These are phyloP conservation scores for Westerdykella sp. DNA, from an alignment of 2,329 filamentous ascomycete species.

Conservation along the genomic window DNA sequence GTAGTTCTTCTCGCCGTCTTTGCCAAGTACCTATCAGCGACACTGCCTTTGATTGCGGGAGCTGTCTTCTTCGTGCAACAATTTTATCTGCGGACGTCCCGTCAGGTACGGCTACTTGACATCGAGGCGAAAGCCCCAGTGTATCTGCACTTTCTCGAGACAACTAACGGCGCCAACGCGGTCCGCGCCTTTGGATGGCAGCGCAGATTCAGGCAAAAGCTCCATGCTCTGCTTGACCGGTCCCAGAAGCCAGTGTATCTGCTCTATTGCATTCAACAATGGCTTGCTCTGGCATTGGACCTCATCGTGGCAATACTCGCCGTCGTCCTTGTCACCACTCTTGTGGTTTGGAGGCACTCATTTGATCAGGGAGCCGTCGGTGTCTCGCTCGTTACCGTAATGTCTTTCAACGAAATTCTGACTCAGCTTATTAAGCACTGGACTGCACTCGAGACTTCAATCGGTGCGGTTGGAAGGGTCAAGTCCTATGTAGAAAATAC, in stretches of 20 bases:
- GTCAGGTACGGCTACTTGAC: slow-evolving; percentile 44
- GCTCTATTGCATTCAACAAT: slow-evolving; percentile 30
- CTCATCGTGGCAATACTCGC: slow-evolving; percentile 31
- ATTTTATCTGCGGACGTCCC: slow-evolving; percentile 41
- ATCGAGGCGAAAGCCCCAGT: slow-evolving; percentile 43
- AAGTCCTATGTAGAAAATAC: too few species aligned
- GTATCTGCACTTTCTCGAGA: slow-evolving; percentile 45
- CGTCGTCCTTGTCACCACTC: slow-evolving; percentile 28
- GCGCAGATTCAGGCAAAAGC: too few species aligned
- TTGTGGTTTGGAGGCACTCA: slow-evolving; percentile 23
- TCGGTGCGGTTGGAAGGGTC: slow-evolving; percentile 39
- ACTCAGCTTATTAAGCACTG: slow-evolving; percentile 44
- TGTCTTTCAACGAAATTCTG: slow-evolving; percentile 45
- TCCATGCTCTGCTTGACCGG: slow-evolving; percentile 18
- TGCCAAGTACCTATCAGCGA: not conserved
- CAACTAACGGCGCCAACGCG: slow-evolving; percentile 38
- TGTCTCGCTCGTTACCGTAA: slow-evolving; percentile 45
- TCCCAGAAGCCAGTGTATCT: slow-evolving; percentile 40
- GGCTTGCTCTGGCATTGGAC: slow-evolving; percentile 34
- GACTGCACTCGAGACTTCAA: slow-evolving; percentile 51
- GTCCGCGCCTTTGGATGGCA: slow-evolving; percentile 39
- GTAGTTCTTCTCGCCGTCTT: slow-evolving; percentile 4
- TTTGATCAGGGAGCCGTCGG: slow-evolving; percentile 43
- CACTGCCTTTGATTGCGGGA: slow-evolving; percentile 1
- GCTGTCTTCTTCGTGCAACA: slow-evolving; percentile 35